phyloP scores from a whole-genome alignment of 192 early-diverging fungal species.

The Geranomyces michiganensis region DNA sequence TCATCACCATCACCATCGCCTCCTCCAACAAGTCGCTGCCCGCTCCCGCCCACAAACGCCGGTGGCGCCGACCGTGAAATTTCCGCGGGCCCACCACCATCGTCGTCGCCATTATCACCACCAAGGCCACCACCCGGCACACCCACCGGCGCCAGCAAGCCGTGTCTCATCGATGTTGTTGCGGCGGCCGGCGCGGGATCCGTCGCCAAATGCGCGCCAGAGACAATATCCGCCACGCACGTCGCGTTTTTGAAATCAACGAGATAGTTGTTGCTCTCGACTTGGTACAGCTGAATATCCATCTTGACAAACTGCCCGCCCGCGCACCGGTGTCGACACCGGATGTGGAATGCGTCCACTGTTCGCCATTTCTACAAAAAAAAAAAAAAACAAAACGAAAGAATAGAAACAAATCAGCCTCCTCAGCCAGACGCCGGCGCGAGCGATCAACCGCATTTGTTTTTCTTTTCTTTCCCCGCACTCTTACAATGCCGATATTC shows the following conservation, averaged over 20 bases:
- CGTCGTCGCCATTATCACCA: slow-evolving; percentile 16
- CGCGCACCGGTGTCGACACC: slow-evolving; percentile 15
- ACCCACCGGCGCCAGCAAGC: slow-evolving; percentile 32
- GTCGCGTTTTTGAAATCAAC: slow-evolving; percentile 92
- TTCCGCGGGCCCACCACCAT: background rate
- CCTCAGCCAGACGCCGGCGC: too few species aligned
- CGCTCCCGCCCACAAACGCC: background rate
- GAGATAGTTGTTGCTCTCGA: slow-evolving; percentile 89
- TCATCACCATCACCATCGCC: too few species aligned
- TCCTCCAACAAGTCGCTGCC: background rate
- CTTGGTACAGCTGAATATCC: slow-evolving; percentile 92
- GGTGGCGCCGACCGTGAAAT: slow-evolving; percentile 7
- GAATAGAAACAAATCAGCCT: background rate
- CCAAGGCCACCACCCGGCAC: background rate
- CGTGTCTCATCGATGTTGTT: slow-evolving; percentile 30
- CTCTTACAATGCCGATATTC: slow-evolving; percentile 78
- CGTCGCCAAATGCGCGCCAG: slow-evolving; percentile 17
- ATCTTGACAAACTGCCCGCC: slow-evolving; percentile 69
- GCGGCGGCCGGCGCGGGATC: slow-evolving; percentile 40
- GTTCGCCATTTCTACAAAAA: slow-evolving; percentile 78
- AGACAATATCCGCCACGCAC: background rate
- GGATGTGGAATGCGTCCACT: slow-evolving; percentile 84
- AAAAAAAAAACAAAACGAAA: background rate
- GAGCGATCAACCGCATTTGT: too few species aligned
- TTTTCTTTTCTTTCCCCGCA: too few species aligned